Conservation (phyloP, 495 filamentous ascomycete species). For the Pseudoneurospora amorphoporcata region DNA sequence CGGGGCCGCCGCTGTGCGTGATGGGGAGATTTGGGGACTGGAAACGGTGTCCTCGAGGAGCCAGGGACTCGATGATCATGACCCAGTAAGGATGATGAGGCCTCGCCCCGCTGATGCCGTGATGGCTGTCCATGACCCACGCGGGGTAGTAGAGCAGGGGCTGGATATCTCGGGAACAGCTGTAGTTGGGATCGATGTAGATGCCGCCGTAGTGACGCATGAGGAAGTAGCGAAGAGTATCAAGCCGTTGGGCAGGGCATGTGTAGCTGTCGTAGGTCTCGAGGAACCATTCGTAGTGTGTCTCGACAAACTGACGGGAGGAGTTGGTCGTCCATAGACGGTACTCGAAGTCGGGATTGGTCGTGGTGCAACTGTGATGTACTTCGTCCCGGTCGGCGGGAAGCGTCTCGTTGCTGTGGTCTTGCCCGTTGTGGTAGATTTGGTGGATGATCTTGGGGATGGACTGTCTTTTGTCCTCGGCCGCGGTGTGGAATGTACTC, state of each 20-base stretch:
- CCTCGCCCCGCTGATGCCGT: conserved; percentile 71
- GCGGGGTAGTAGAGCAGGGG: conserved; percentile 72
- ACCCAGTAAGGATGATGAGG: conserved; percentile 75
- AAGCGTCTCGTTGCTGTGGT: conserved; percentile 41
- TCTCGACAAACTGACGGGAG: conserved; percentile 63
- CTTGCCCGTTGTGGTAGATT: conserved; percentile 55
- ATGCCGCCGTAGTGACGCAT: conserved; percentile 72
- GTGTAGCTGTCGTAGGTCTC: conserved; percentile 69
- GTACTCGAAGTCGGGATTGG: conserved; percentile 74
- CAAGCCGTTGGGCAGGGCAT: conserved; percentile 72
- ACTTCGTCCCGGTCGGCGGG: conserved; percentile 63
- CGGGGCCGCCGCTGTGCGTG: conserved; percentile 73
- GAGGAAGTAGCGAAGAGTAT: conserved; percentile 78
- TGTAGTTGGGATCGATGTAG: conserved; percentile 80
- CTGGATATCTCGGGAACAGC: conserved; percentile 70
- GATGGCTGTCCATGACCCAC: conserved; percentile 66
- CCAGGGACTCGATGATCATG: conserved; percentile 58
- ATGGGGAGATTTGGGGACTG: conserved; percentile 74
- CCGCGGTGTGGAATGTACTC: neutral
- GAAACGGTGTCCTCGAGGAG: conserved; percentile 64
- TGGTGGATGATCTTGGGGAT: conserved; percentile 90
- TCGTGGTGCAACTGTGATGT: conserved; percentile 62
- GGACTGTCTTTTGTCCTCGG: neutral
- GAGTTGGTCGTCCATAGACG: conserved; percentile 74
- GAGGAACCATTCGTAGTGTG: conserved; percentile 73